phyloP scores from a whole-genome alignment of 2,329 filamentous ascomycete species.

The Pleochaeta shiraiana region DNA sequence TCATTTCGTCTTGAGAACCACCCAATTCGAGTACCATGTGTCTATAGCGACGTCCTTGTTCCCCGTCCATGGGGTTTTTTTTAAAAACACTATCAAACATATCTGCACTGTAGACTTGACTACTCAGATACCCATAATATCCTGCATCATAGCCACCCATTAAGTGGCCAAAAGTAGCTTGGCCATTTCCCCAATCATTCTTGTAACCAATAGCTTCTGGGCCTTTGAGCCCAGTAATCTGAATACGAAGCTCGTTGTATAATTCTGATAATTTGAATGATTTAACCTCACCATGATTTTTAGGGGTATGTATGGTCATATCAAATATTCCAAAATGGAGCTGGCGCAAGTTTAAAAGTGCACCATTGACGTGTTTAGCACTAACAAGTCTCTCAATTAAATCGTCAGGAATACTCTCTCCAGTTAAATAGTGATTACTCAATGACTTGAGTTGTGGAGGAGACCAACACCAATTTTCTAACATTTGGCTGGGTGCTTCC shows the following conservation, averaged over 20 bases:
- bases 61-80: constrained; percentile 53
- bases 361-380: constrained; percentile 64
- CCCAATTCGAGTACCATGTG: constrained; percentile 60
- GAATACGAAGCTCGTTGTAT: constrained; percentile 50
- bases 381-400: constrained; percentile 52
- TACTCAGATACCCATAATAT: constrained; percentile 57
- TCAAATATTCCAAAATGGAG: constrained; percentile 67
- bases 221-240: constrained; percentile 54
- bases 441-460: constrained; percentile 41
- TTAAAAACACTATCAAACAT: constrained; percentile 74
- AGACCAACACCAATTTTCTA: constrained; percentile 59
- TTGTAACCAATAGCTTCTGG: constrained; percentile 38
- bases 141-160: constrained; percentile 72
- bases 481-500: constrained; percentile 50
- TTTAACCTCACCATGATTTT: constrained; percentile 45
- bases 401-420: constrained; percentile 49
- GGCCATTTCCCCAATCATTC: constrained; percentile 46
- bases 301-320: constrained; percentile 57
- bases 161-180: constrained; percentile 63
- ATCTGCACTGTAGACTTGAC: constrained; percentile 62
- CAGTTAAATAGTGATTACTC: constrained; percentile 50
- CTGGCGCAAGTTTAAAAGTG: constrained; percentile 56
- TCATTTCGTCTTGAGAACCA: constrained; percentile 63
- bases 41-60: constrained; percentile 52
- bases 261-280: constrained; percentile 38